Conservation (phyloP, 257 asterid genomes). For the Prunella vulgaris region DNA sequence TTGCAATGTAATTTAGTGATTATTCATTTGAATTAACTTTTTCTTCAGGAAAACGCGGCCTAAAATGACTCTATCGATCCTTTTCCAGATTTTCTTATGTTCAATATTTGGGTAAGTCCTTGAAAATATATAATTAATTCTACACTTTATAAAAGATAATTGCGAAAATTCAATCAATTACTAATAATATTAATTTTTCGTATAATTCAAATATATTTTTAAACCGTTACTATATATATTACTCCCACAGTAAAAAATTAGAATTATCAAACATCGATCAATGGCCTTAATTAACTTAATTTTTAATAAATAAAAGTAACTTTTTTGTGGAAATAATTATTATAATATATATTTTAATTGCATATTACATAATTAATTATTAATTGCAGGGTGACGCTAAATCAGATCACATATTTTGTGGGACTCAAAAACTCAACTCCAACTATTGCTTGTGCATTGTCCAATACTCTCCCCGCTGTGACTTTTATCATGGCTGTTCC, state of each 20-base stretch:
- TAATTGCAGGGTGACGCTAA: constrained; percentile 72
- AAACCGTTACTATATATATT: too few relatives aligned
- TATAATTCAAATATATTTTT: too few relatives aligned
- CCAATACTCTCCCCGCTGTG: constrained; percentile 70
- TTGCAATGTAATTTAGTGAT: too few relatives aligned
- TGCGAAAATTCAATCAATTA: not conserved
- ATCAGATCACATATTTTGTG: constrained; percentile 76
- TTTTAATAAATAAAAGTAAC: too few relatives aligned
- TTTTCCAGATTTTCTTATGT: constrained; percentile 68
- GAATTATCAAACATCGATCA: too few relatives aligned
- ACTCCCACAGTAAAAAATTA: too few relatives aligned
- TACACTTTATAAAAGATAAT: not conserved
- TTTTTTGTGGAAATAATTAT: too few relatives aligned
- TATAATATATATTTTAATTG: too few relatives aligned
- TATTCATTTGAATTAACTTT: too few relatives aligned
- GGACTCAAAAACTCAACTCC: constrained; percentile 87
- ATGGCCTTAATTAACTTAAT: too few relatives aligned
- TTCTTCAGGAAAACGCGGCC: constrained; percentile 67
- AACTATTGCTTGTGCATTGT: constrained; percentile 79
- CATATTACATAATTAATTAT: too few relatives aligned
- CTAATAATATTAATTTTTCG: too few relatives aligned
- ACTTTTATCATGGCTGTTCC: constrained; percentile 76
- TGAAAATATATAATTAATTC: not conserved
- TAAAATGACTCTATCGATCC: constrained; percentile 43
- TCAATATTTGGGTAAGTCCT: constrained; percentile 71